A percentile compares a stretch with the other conserved stretches of the same genome.
Conservation (phyloP, 345 rosid species). For the Draba incana region DNA sequence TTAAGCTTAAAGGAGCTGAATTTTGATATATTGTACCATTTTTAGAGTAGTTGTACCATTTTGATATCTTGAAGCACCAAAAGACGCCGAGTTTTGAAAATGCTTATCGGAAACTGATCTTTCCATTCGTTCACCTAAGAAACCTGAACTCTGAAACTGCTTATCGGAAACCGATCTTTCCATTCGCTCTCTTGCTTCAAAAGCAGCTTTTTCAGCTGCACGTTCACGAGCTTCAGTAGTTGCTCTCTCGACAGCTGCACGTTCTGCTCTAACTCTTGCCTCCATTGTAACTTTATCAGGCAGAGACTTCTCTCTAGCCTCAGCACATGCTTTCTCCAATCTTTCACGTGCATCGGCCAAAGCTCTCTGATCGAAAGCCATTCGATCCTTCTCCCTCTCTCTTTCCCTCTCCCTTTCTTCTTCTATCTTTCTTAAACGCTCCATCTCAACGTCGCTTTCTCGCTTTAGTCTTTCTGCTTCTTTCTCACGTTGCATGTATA, state of each 20-base stretch:
- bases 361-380: constrained; percentile 88
- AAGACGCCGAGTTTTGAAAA: constrained; percentile 51
- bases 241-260: constrained; percentile 93
- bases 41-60: constrained; percentile 42
- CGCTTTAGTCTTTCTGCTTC: constrained; percentile 61
- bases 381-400: constrained; percentile 94
- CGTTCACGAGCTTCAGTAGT: constrained; percentile 93
- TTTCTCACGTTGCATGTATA: constrained; percentile 48
- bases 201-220: constrained; percentile 76
- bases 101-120: constrained; percentile 59
- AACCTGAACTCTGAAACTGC: constrained; percentile 54
- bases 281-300: constrained; percentile 59
- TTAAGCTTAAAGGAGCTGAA: background rate
- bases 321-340: constrained; percentile 91
- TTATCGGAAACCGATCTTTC: constrained; percentile 70
- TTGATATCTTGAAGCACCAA: constrained; percentile 53
- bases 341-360: constrained; percentile 89
- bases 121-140: constrained; percentile 35
- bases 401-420: constrained; percentile 90
- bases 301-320: constrained; percentile 74
- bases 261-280: constrained; percentile 78
- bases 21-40: too few species aligned
- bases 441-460: constrained; percentile 65
- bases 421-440: constrained; percentile 71
- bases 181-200: constrained; percentile 67